These are phyloP conservation scores for Penicillium sp. DNA, from an alignment of 2,329 filamentous ascomycete species.

Conservation along the genomic window DNA sequence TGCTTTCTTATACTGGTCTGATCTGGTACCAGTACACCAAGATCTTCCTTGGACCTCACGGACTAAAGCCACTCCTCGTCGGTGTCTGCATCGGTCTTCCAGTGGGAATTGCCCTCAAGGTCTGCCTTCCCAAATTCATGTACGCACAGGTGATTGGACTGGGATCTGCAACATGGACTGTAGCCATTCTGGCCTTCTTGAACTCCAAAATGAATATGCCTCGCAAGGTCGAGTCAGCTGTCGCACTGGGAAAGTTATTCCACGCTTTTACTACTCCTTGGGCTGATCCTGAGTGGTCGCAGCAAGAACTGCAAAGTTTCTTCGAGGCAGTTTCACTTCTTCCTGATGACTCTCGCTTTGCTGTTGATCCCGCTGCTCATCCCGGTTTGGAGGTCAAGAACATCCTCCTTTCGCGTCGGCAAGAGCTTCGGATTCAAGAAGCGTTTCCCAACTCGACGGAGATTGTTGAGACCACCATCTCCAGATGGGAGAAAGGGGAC, in stretches of 20 bases:
- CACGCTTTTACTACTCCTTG: slow-evolving; percentile 45
- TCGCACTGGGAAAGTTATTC: slow-evolving; percentile 34
- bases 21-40: slow-evolving; percentile 52
- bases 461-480: slow-evolving; percentile 33
- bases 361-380: slow-evolving; percentile 37
- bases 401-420: slow-evolving; percentile 38
- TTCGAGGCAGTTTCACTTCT: slow-evolving; percentile 42
- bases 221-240: slow-evolving; percentile 35
- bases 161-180: slow-evolving; percentile 49
- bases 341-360: slow-evolving; percentile 41
- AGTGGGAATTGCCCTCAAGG: slow-evolving; percentile 44
- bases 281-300: slow-evolving; percentile 45
- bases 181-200: slow-evolving; percentile 47
- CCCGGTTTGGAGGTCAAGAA: slow-evolving; percentile 44
- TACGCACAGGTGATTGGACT: slow-evolving; percentile 49
- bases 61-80: slow-evolving; percentile 46
- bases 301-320: slow-evolving; percentile 48
- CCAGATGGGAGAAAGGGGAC: slow-evolving; percentile 30
- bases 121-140: slow-evolving; percentile 36
- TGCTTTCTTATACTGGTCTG: slow-evolving; percentile 49
- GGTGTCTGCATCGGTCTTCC: slow-evolving; percentile 46
- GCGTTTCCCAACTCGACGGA: slow-evolving; percentile 43
- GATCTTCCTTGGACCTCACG: slow-evolving; percentile 49
- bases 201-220: slow-evolving; percentile 49
- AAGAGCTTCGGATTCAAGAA: slow-evolving; percentile 32